These are phyloP conservation scores for Ramaria sp. DNA, from an alignment of 768 basidiomycete species.

Conservation along the genomic window DNA sequence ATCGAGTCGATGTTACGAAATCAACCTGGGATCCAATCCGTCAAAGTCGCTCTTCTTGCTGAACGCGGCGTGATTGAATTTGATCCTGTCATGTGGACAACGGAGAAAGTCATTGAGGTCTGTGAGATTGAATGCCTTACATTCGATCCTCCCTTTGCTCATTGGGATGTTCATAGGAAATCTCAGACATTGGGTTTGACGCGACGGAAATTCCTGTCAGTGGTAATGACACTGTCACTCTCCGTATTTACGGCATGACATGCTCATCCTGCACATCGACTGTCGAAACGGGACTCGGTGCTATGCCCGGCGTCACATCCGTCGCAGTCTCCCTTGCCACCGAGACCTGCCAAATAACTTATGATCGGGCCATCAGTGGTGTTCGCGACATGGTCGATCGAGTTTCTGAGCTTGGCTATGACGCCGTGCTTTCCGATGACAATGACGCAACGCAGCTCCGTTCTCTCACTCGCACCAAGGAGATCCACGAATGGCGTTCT, in stretches of 20 bases:
- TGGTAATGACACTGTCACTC: constrained; percentile 55
- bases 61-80: constrained; percentile 90
- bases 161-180: constrained; percentile 47
- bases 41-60: constrained; percentile 95
- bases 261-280: constrained; percentile 73
- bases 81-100: constrained; percentile 70
- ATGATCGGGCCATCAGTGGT: constrained; percentile 62
- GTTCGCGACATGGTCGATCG: constrained; percentile 84
- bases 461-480: constrained; percentile 80
- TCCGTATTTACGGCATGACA: constrained; percentile 88
- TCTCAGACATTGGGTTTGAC: constrained; percentile 88
- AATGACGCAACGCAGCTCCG: constrained; percentile 75
- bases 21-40: constrained; percentile 80
- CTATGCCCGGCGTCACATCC: constrained; percentile 60
- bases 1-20: constrained; percentile 76
- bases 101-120: constrained; percentile 69
- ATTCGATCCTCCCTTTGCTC: constrained; percentile 3
- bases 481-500: constrained; percentile 80
- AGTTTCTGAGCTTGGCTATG: constrained; percentile 83
- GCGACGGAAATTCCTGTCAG: constrained; percentile 62
- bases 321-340: constrained; percentile 70
- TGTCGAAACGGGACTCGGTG: constrained; percentile 58
- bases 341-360: constrained; percentile 63
- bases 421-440: constrained; percentile 76
- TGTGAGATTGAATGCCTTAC: not conserved